Conservation (phyloP, 768 basidiomycete species). For the Flagelloscypha sp. region DNA sequence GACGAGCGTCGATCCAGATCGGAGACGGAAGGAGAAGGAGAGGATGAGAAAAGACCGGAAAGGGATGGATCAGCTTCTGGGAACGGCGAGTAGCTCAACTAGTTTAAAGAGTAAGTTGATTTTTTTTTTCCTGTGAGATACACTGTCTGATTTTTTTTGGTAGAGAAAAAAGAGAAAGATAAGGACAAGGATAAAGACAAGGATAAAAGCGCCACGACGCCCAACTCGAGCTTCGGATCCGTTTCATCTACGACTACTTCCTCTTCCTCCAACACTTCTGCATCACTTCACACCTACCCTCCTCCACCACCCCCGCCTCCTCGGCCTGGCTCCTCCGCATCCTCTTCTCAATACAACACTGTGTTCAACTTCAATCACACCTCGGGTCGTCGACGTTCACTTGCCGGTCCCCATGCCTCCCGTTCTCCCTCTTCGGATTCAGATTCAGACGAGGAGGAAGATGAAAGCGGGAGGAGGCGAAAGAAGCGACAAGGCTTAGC, state of each 20-base stretch:
- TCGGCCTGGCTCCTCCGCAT: slow-evolving; percentile 21
- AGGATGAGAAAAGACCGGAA: slow-evolving; percentile 16
- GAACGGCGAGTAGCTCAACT: too few relatives aligned
- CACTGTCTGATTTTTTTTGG: too few relatives aligned
- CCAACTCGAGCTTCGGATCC: slow-evolving; percentile 16
- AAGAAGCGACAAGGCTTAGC: slow-evolving; percentile 29
- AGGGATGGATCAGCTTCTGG: slow-evolving; percentile 21
- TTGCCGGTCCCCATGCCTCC: too few relatives aligned
- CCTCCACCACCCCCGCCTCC: slow-evolving; percentile 5
- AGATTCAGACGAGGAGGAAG: slow-evolving; percentile 6
- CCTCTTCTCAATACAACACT: too few relatives aligned
- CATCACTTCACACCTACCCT: background rate
- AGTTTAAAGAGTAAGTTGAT: too few relatives aligned
- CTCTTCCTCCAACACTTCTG: slow-evolving; percentile 1
- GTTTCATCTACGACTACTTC: slow-evolving; percentile 3
- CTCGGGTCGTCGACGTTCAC: too few relatives aligned
- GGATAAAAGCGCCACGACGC: slow-evolving; percentile 18
- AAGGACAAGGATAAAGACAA: slow-evolving; percentile 23
- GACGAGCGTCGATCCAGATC: slow-evolving; percentile 18
- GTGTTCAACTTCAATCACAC: too few relatives aligned
- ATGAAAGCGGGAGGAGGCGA: slow-evolving; percentile 21
- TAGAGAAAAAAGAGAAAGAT: slow-evolving; percentile 22
- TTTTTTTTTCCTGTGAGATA: too few relatives aligned
- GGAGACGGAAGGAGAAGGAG: slow-evolving; percentile 26
- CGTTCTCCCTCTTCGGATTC: too few relatives aligned